Base-by-base conservation (phyloP, 768 basidiomycete genomes). In the Leccinum boreale region DNA sequence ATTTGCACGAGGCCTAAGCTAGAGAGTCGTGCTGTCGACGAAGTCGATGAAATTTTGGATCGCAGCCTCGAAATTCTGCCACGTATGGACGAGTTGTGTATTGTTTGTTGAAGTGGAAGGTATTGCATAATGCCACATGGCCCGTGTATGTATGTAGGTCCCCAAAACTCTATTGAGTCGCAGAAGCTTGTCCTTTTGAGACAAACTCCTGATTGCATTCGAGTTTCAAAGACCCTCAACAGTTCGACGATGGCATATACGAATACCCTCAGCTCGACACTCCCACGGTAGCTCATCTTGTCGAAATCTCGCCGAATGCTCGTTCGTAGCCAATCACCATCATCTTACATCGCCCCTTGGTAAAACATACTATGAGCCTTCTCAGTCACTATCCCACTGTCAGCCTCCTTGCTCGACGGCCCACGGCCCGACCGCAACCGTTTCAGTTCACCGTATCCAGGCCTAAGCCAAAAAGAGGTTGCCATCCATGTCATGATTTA, bases 21-120 rank as follows among this genome's bases (percentile, higher is more conserved):
- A 17, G n/a, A 21, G 19, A 19, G 50, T 33, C 50, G 50, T 35
- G 50, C 29, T 31, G 50, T 26, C n/a, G 10, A 26, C 17, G 15
- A 29, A 21, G 55, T 56, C 15, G 19, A 15, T 31, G 14, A 17
- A 56, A 56, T 12, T 31, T 29, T 31, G 28, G 46, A 29, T 29
- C 31, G 58, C 19, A 35, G n/a, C 35, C 48, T 15, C 6, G 26
- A n/a, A 4, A 15, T 19, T n/a, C 23, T 24, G 23, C 47, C 47
- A 28, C 47, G 26, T 48, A 33, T 44, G 31, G 60, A 65, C 44
- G 54, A 70, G 64, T 65, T 59, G 48, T 56, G 64, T 33, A 0
- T 54, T 64, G 56, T 64, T 64, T 62, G 63, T 42, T 42, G 42
- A 50, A 63, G 39, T 26, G 3, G 23, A 46, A 19, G 52, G 50